These are phyloP conservation scores for Aspergillus haitiensis DNA, from an alignment of 495 filamentous ascomycete species.

Conservation along the genomic window DNA sequence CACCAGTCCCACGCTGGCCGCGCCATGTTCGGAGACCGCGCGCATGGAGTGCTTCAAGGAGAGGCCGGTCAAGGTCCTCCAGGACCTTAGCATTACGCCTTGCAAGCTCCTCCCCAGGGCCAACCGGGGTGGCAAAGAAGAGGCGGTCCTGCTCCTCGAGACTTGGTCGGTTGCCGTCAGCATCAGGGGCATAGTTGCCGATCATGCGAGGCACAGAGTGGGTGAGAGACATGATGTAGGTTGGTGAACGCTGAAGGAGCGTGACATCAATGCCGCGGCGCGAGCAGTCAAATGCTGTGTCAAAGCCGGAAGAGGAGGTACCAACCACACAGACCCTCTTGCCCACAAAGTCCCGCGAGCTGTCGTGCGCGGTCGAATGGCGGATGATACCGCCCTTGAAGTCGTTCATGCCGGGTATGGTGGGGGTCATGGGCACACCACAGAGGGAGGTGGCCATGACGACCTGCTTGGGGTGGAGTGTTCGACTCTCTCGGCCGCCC, in stretches of 20 bases:
- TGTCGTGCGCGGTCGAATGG: conserved; percentile 7
- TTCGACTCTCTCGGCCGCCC: conserved; percentile 39
- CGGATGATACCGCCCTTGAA: conserved; percentile 6
- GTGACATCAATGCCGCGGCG: conserved; percentile 10
- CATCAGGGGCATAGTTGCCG: conserved; percentile 2
- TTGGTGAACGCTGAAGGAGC: conserved; percentile 10
- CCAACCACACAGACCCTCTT: conserved; percentile 12
- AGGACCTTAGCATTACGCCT: conserved; percentile 2
- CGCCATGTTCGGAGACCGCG: conserved; percentile 20
- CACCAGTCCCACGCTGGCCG: conserved; percentile 29
- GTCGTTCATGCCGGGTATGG: conserved; percentile 8
- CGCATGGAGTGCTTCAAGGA: conserved; percentile 5
- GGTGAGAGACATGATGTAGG: conserved; percentile 10
- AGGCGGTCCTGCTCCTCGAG: background rate
- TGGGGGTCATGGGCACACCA: conserved; percentile 9
- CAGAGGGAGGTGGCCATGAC: conserved; percentile 42
- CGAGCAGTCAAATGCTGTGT: conserved; percentile 9
- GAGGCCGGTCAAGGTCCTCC: conserved; percentile 7
- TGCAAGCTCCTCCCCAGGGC: conserved; percentile 7
- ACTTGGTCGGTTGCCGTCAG: background rate
- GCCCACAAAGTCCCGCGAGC: conserved; percentile 7
- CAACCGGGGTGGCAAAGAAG: conserved; percentile 1
- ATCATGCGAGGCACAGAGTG: conserved; percentile 6
- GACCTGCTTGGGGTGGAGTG: conserved; percentile 38
- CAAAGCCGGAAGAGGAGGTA: conserved; percentile 10